Base-by-base conservation (phyloP, 1,284 basidiomycete species). In the Boletus smithii region DNA sequence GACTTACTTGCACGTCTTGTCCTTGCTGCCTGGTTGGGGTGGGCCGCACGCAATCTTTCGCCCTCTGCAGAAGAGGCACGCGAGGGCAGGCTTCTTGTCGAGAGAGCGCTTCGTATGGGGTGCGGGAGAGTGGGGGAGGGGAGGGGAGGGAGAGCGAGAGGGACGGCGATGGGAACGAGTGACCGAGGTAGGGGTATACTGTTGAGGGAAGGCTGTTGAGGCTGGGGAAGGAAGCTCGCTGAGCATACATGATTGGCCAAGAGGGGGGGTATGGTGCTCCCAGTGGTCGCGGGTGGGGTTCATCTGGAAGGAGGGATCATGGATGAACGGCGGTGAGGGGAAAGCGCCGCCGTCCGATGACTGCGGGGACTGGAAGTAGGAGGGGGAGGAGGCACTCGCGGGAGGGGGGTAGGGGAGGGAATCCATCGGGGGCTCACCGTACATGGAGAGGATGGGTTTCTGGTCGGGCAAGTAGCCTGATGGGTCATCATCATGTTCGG, bases 1-100 rank as follows among this genome's bases (percentile, higher is more conserved):
- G 4, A 75, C 81, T 72, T 54, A 82, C 81, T 80, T 79, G 80
- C 80, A 83, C 1, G 77, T 78, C 53, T 72, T 72, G 53, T 80
- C 77, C 37, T 69, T 66, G 52, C 71, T 76, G 10, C 70, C 74
- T 4, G 73, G 69, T 16, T 71, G 53, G 2, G 79, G 76, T 16
- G 78, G 75, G 0, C 80, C 78, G 50, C 81, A 83, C 4, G 81
- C 81, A 46, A 84, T 83, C 66, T 84, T 83, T 35, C 80, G 68
- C 4, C 77, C 79, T 29, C 81, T 70, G 59, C 80, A 83, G 57
- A 83, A 83, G 11, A 77, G 67, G 53, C 80, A 83, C 0, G 80
- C 81, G 4, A 83, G 67, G 3, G 73, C 71, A 16, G 76, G 79
- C 51, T 80, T 79, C 65, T 74, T 75, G 42, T 71, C 65, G 24